Evolutionary conservation across 257 asterid species (phyloP).

Genomic region (Solanum chilense): DNA sequence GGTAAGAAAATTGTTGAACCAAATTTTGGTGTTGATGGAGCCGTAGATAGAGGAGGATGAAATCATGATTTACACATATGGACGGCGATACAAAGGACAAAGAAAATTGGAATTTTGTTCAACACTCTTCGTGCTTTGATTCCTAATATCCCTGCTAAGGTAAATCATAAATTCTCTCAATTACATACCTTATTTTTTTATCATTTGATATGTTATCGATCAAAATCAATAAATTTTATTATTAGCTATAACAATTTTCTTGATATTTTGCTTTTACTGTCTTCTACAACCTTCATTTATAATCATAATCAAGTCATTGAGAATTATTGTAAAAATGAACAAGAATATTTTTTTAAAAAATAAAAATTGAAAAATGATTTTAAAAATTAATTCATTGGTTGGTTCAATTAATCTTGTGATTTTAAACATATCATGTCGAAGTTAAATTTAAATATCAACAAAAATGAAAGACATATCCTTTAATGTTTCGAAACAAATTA

Average conservation of each 20-base stretch:
- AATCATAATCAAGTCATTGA: too few relatives aligned
- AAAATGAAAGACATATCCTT: too few relatives aligned
- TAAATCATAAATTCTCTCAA: neutral
- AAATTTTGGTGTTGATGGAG: neutral
- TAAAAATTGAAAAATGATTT: neutral
- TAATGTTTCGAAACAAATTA: too few relatives aligned
- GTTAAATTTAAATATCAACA: too few relatives aligned
- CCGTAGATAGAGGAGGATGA: constrained; percentile 16
- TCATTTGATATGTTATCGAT: neutral
- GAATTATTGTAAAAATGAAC: neutral
- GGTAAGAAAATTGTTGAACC: neutral
- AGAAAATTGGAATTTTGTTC: constrained; percentile 78
- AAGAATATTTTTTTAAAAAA: neutral
- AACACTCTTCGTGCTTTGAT: constrained; percentile 66
- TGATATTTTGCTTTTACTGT: neutral
- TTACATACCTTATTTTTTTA: neutral
- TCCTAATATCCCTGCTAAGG: constrained; percentile 80
- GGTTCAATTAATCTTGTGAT: neutral
- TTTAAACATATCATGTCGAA: too few relatives aligned
- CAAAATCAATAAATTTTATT: neutral
- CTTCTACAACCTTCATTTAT: neutral
- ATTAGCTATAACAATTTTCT: neutral
- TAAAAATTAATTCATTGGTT: neutral
- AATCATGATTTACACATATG: constrained; percentile 69
- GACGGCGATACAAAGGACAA: constrained; percentile 86